Base-by-base conservation (phyloP, 495 filamentous ascomycete species). In the Gamarada debralockiae region DNA sequence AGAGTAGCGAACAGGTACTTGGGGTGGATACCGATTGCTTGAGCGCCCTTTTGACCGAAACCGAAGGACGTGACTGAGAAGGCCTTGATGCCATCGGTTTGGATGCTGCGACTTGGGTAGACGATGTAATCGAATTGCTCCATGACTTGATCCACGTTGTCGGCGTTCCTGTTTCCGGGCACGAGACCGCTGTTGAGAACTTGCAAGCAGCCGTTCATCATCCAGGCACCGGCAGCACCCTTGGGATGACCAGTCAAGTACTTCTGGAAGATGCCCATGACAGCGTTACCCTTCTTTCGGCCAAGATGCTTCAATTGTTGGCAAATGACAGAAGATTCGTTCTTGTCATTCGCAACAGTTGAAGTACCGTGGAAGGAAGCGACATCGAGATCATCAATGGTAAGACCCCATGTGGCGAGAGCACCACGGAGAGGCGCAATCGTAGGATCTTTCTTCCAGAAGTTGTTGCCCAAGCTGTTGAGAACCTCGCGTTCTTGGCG, bases 291-390 rank as follows among this genome's bases (percentile, higher is more conserved):
- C 80, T 96, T 96, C 70, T 84, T 82, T 45, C 93, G 87, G 54
- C 95, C 93, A 41, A 99, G 85, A 67, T 99, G 95, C 60, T 81
- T 84, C 71, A 99, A 78, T 73, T 97, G 95, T 70, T 96, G 88
- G 77, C 92, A 96, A 60, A 99, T 85, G 64, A 96, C 92, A 52
- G 93, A 91, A 23, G 93, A 97, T 69, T 99, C 93, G 68, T 99
- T 99, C 83, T 99, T 99, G 76, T 99, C 93, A 65, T 99, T 99
- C 50, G 93, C 93, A 53, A 95, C 90, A 33, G 93, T 99, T 18
- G 92, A 97, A 24, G 93, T 99, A 56, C 93, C 93, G 72, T 99
- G 93, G 87, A 97, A 99, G 18, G 93, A 97, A 7, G 92, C 92
- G 42, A 97, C 90, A 53, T 71, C 85, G 43, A 99, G 82, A 60